Evolutionary conservation across 306 rosid genomes (phyloP), one percentile per base, ranked within the genome.

Genomic region (Herpetospermum pedunculosum): DNA sequence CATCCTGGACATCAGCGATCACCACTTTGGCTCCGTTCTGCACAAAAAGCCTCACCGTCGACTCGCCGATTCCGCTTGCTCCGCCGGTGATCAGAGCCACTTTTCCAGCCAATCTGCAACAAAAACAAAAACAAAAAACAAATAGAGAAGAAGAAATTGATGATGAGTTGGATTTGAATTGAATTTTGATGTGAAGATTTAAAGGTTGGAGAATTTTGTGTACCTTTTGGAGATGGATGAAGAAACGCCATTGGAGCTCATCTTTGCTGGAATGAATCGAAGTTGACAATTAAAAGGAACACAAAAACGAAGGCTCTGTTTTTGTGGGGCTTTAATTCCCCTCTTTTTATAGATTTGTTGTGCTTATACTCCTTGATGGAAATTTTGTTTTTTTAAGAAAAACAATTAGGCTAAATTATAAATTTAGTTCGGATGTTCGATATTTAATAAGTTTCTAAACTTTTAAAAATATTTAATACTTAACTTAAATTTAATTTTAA

Each of bases 51-150:
- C 84, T 73, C 26, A 81, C 84, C 0, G 87, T 78, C 34, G 76
- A 52, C 69, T 85, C 92, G 5, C 90, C 88, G 0, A 89, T 82
- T 37, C 96, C 90, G 9, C 86, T 79, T 0, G 88, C 87, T 0
- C 90, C 87, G 0, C 96, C 92, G 0, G 96, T 89, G 25, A 89
- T 68, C 10, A 89, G 0, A 0, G 88, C 87, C 76, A 89, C 92
- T 63, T 85, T 87, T 19, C 88, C 92, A 37, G 85, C 89, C 41
- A 87, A 85, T 82, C 87, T 85, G 85, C 34, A 58, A 54, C 34
- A n/a, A n/a, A n/a, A n/a, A n/a, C n/a, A n/a, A n/a, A n/a, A n/a
- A 55, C 3, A 1, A 4, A 19, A 40, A 38, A 4, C 32, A 40
- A 38, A 4, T n/a, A 64, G 47, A 35, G 26, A 64, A 4, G 62